phyloP scores from a whole-genome alignment of 2,329 filamentous ascomycete genomes.

The Fusarium tupiense region DNA sequence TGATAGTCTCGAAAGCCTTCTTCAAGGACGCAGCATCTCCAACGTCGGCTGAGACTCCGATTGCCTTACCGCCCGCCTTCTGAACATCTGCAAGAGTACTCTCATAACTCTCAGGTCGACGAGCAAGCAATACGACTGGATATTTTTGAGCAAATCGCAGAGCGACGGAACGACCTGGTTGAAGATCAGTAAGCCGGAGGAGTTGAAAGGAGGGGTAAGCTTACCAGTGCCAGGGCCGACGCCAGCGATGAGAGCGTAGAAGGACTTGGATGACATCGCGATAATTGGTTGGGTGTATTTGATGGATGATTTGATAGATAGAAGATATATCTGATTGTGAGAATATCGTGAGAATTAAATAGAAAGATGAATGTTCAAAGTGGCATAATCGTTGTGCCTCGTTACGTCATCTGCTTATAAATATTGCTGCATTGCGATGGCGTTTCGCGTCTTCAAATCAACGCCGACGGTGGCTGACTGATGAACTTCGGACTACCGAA shows the following conservation, averaged over 20 bases:
- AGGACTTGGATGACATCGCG: constrained; percentile 43
- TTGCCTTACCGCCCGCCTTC: constrained; percentile 70
- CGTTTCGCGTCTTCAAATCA: not conserved
- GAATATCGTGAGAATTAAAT: not conserved
- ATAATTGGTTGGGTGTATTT: not conserved
- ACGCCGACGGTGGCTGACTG: not conserved
- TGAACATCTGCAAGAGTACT: constrained; percentile 76
- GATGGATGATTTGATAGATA: not conserved
- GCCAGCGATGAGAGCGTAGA: constrained; percentile 76
- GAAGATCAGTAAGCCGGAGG: not conserved
- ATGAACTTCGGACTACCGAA: not conserved
- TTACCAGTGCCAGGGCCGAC: constrained; percentile 74
- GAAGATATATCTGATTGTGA: not conserved
- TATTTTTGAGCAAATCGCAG: constrained; percentile 71
- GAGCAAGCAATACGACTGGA: constrained; percentile 78
- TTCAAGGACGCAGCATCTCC: constrained; percentile 59
- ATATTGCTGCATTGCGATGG: not conserved
- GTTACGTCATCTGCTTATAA: constrained; percentile 39
- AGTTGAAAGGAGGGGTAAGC: not conserved
- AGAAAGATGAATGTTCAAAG: not conserved
- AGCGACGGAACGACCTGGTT: constrained; percentile 58
- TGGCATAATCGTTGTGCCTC: constrained; percentile 6
- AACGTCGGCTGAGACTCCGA: constrained; percentile 70
- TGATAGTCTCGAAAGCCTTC: constrained; percentile 69
- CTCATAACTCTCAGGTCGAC: constrained; percentile 71